Evolutionary conservation across 371 early-diverging fungal genomes (phyloP), one percentile per base, ranked within the genome.

Genomic region (Smittium mucronatum): DNA sequence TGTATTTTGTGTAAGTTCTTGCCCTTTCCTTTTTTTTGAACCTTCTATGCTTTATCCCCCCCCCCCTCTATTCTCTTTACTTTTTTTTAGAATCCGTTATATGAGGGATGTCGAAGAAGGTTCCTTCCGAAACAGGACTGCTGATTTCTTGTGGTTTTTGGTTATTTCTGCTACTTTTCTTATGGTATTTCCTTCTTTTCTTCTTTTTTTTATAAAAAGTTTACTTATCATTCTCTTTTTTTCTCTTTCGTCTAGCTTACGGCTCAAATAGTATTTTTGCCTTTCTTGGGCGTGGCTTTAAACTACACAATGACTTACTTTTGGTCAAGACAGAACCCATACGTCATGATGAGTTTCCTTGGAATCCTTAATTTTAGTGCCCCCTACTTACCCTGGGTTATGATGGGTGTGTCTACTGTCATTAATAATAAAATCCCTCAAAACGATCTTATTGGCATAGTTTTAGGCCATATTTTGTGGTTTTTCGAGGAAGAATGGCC

Each of bases 401-500:
- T 95, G 58, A 74, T 94, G 1, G 90, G 87, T 63, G 92, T 96
- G 71, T 89, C 92, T 0, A 26, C 63, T n/a, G 32, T 78, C 8
- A 73, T 95, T 33, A 83, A 86, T 73, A 84, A 87, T 64, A 75
- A 86, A 25, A 82, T 91, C 72, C 97, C 98, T 25, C 78, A 79
- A 26, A 87, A 85, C 0, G 94, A 95, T 76, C 72, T 93, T 34
- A 76, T 91, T 68, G 96, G 95, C 1, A 86, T 97, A 69, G 84
- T 81, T 11, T 87, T 93, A 1, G 97, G 97, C 2, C 98, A 98
- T 80, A 77, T 91, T 29, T 93, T 96, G 69, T 98, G 92, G 76
- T 98, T 92, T 75, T 82, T 94, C 36, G 92, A 92, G 70, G 96
- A 97, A 73, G 91, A 95, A 21, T 97, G 93, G 91, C 97, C 97